Base-by-base conservation (phyloP, 2,329 filamentous ascomycete species). In the Stagonosporopsis vannaccii region DNA sequence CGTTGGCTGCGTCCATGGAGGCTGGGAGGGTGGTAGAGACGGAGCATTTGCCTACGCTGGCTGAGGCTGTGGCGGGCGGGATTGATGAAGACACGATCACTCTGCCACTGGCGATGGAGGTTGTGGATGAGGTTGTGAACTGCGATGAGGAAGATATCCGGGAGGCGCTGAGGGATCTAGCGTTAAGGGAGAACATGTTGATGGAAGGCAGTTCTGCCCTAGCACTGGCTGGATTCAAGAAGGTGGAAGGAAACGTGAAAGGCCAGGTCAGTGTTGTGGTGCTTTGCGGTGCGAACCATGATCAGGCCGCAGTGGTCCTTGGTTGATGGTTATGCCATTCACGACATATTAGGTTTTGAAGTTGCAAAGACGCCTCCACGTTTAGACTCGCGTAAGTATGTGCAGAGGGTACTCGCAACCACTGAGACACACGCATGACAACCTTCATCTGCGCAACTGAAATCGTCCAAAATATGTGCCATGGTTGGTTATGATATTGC, bases 181-280 rank as follows among this genome's bases (percentile, higher is more conserved):
- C 23, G 9, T 32, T 56, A 22, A 32, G 44, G 28, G 51, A 56
- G 26, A 50, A 56, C 20, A 36, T 56, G 51, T 20, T 56, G 36
- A 36, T 39, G 33, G 51, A 56, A 39, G 45, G 51, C 2, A 49
- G 43, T 6, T 47, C 51, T 17, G 51, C 51, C 5, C 39, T 55
- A 9, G 51, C 51, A 11, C 30, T 55, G 11, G 51, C 51, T 6
- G 51, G 45, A 8, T 55, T 36, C 19, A 50, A 39, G 13, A 55
- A 50, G 35, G 17, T 44, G 39, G 39, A 40, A 6, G 11, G 32
- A 11, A 39, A 15, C 2, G 37, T 56, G 20, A 36, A 26, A 6
- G 51, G 45, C 0, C 45, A 56, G 23, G 15, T 50, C 2, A 50
- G 36, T 39, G 32, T 50, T 7, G 30, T 50, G 28, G 47, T 42